Base-by-base conservation (phyloP, 371 early-diverging fungal species). In the Apophysomyces variabilis region DNA sequence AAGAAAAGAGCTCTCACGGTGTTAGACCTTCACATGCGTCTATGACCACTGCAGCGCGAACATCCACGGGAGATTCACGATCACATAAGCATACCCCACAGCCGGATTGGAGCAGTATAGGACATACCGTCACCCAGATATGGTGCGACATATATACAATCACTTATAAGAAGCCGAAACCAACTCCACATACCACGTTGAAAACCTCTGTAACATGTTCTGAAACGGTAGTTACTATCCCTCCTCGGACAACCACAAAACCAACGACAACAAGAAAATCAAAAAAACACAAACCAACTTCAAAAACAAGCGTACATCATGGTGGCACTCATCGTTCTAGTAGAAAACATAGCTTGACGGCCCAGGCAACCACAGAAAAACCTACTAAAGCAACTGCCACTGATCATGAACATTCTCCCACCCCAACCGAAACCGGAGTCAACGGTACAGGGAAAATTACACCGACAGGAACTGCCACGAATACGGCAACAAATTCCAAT, bases 91-190 rank as follows among this genome's bases (percentile, higher is more conserved):
- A 16, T 4, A 50, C 54, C 5, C 54, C 5, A 3, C n/a, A 21
- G 9, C 54, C 54, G 7, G 54, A 50, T 50, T 50, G 54, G 54
- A 21, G 54, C 54, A 50, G 54, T 50, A 50, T 50, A 9, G 54
- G 54, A 21, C 54, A 50, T 26, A 50, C 16, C 21, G 54, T 50
- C 9, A 50, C 54, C 8, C 54, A 50, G 54, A 50, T 21, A 18
- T 50, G 54, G 54, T 50, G 54, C 21, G 21, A 11, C 21, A 50
- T 11, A 11, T 50, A 50, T 50, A 50, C 54, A 50, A 18, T 21
- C 16, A 50, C 21, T 50, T 26, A 21, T 50, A n/a, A 26, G 3
- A 50, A 50, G 21, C 54, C 54, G n/a, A n/a, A 21, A 21, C 54
- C n/a, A 5, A 50, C 54, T 8, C 54, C 6, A n/a, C 16, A 21